A percentile compares a stretch with the other conserved stretches of the same genome.
These are phyloP conservation scores for Globisporangium carolinianum DNA, from an alignment of 352 stramenopile species.

Conservation along the genomic window DNA sequence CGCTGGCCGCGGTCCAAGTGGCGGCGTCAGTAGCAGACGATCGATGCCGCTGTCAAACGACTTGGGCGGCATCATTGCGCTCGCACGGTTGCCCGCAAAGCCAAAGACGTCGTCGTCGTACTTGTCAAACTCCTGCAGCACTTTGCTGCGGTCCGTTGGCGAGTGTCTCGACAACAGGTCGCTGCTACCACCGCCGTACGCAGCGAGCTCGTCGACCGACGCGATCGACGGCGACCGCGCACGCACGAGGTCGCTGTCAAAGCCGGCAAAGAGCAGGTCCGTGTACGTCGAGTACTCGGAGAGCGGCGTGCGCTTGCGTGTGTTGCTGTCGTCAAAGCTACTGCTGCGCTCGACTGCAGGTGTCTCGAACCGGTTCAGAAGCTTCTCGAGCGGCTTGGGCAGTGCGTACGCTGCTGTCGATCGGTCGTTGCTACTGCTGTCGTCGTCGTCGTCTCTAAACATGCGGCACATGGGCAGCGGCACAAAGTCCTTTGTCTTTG, in stretches of 20 bases:
- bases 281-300: constrained; percentile 40
- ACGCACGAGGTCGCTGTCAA: constrained; percentile 61
- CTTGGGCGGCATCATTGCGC: constrained; percentile 20
- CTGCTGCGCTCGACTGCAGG: not conserved
- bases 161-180: constrained; percentile 35
- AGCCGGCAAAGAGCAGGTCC: constrained; percentile 44
- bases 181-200: constrained; percentile 16
- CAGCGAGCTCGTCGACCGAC: constrained; percentile 38
- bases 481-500: constrained; percentile 51
- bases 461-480: constrained; percentile 72
- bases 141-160: constrained; percentile 31
- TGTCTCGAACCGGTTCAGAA: constrained; percentile 41
- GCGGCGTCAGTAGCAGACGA: constrained; percentile 41
- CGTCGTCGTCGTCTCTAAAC: constrained; percentile 40
- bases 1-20: constrained; percentile 27
- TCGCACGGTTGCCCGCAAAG: constrained; percentile 11
- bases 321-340: not conserved
- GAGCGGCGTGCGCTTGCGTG: constrained; percentile 15
- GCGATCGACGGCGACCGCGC: constrained; percentile 49
- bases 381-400: constrained; percentile 52
- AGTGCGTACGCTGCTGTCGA: constrained; percentile 25
- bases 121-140: constrained; percentile 47
- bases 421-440: too few relatives aligned
- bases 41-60: constrained; percentile 32
- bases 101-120: constrained; percentile 76